Evolutionary conservation across 495 filamentous ascomycete genomes (phyloP), one percentile per base, ranked within the genome.

Genomic region (Aspergillus saccharolyticus): DNA sequence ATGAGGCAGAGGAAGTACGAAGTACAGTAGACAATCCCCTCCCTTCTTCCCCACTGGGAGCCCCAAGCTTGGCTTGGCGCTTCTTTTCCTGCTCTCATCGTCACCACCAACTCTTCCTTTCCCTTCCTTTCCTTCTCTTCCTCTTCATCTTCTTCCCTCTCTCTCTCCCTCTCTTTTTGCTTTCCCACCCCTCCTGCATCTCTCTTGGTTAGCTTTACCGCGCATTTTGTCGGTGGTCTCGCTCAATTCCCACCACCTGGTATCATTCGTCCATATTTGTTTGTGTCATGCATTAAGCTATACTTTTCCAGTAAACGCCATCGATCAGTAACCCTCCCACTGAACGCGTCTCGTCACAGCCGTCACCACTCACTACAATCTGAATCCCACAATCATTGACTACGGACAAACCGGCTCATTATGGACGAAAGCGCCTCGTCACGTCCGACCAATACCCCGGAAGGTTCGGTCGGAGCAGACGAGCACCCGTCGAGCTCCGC

Each of bases 401-500:
- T 50, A 24, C 45, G 14, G 18, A 14, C 44, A 42, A 24, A 52
- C 57, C 56, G 57, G 65, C 69, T 55, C 67, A 60, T 57, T 56
- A 69, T 69, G 64, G 66, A 65, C 15, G 58, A 69, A 57, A 25
- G 52, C 54, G 56, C 54, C 50, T 62, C 63, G 44, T 42, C 62
- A 54, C 62, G 62, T 48, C 62, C 65, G 28, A 58, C 64, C 43
- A 65, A 68, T 16, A 68, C 74, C 59, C 80, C 83, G 53, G 81
- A 83, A 59, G 80, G 75, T 48, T 82, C 81, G 48, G 72, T 68
- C 20, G 71, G 66, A 25, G 78, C 72, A 18, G 74, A 77, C 30
- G 71, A 74, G 8, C 58, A 58, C 48, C 30, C 61, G 61, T 67
- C 71, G 42, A 58, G 63, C 58, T 55, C 70, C 18, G 57, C 63